Base-by-base conservation (phyloP, 306 rosid genomes). In the Citrullus colocynthis region DNA sequence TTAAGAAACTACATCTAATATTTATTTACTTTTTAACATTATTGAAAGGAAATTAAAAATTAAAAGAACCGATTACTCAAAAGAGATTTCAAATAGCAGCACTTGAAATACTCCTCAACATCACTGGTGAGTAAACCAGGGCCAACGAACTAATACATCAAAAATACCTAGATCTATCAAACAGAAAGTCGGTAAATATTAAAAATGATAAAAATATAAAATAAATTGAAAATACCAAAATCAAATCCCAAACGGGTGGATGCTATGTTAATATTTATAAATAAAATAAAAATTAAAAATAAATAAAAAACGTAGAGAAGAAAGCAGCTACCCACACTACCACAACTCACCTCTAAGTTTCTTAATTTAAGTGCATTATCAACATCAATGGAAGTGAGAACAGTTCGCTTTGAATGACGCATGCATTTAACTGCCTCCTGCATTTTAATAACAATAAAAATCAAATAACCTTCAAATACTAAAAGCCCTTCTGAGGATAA, bases 351-450 rank as follows among this genome's bases (percentile, higher is more conserved):
- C 91, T 94, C 97, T 61, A 94, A 86, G 63, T 92, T 89, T 82
- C 95, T 87, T 80, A 94, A 88, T 69, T 91, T 88, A 81, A 94
- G 95, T 32, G 98, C 98, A 65, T 87, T 67, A 86, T 94, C 98
- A 32, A 92, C 96, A 81, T 92, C 98, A 41, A 88, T 89, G 5
- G 92, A 58, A 16, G 88, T 85, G 71, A 94, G 90, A 70, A 76
- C 76, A 64, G 97, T 90, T 81, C 98, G 80, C 82, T 67, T 89
- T 0, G 96, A 88, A 77, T 94, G 98, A 51, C 93, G 94, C 98
- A 94, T 94, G 81, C 98, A 94, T 84, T 92, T 94, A 76, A 94
- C 86, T 10, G 98, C 90, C 85, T 94, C 98, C 98, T 94, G 86
- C 74, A 62, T 61, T 76, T 84, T 82, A 72, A 80, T 51, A 36